Percentiles rank a stretch among this genome's conserved stretches.
phyloP scores from a whole-genome alignment of 306 rosid genomes.

The Phaseolus lunatus region DNA sequence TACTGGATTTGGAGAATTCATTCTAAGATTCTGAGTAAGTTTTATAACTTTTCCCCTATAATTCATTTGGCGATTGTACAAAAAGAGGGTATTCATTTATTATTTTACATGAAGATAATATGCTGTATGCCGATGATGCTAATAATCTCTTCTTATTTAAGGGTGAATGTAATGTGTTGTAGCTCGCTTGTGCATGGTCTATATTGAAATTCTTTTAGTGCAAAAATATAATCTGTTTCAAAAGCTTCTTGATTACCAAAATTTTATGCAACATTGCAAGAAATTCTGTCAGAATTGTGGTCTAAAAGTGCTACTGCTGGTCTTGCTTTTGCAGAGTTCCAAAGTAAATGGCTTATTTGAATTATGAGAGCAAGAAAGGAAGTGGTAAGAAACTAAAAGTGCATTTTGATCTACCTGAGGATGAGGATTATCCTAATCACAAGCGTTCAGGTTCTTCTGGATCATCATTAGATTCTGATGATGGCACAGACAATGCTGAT shows the following conservation, averaged over 20 bases:
- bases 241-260: constrained; percentile 5
- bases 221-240: neutral
- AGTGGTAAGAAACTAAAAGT: constrained; percentile 51
- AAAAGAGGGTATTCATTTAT: neutral
- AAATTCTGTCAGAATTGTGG: constrained; percentile 11
- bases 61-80: constrained; percentile 18
- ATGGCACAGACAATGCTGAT: constrained; percentile 14
- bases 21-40: constrained; percentile 43
- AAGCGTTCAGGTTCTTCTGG: constrained; percentile 39
- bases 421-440: constrained; percentile 9
- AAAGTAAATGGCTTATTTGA: constrained; percentile 45
- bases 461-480: constrained; percentile 36
- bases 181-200: constrained; percentile 9
- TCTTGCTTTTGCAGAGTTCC: constrained; percentile 35
- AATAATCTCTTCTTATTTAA: constrained; percentile 33
- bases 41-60: neutral
- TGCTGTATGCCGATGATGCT: constrained; percentile 4
- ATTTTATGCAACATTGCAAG: neutral
- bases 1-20: constrained; percentile 19
- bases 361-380: constrained; percentile 41
- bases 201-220: neutral
- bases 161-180: constrained; percentile 12
- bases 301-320: constrained; percentile 25
- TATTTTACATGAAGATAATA: constrained; percentile 25
- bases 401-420: constrained; percentile 48